Evolutionary conservation across 139 green algal genomes (phyloP).

Genomic region (Chlorokybus atmophyticus): DNA sequence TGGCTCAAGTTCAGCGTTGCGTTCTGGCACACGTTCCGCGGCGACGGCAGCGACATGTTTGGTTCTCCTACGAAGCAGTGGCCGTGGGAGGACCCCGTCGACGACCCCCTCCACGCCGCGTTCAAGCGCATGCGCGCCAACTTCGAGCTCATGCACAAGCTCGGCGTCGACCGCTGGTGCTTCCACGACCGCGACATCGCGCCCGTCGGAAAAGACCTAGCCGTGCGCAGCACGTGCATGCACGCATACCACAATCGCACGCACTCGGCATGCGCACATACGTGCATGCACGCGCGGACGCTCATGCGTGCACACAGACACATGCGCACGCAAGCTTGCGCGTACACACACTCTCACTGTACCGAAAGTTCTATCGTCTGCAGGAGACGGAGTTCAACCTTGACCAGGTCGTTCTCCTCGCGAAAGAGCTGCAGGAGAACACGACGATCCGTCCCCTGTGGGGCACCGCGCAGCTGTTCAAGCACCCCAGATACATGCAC

Average conservation of each 20-base stretch:
- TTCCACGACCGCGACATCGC: constrained; percentile 53
- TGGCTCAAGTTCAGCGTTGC: constrained; percentile 52
- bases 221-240: too few relatives aligned
- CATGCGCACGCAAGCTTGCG: too few relatives aligned
- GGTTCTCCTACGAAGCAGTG: constrained; percentile 41
- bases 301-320: too few relatives aligned
- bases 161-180: constrained; percentile 56
- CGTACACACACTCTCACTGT: too few relatives aligned
- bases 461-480: constrained; percentile 63
- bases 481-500: constrained; percentile 56
- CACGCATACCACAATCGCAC: too few relatives aligned
- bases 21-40: constrained; percentile 60
- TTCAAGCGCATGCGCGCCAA: constrained; percentile 43
- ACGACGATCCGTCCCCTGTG: constrained; percentile 34
- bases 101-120: constrained; percentile 25
- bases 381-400: constrained; percentile 18
- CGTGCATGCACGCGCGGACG: too few relatives aligned
- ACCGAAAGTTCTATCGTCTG: too few relatives aligned
- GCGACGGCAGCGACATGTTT: constrained; percentile 52
- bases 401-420: constrained; percentile 11
- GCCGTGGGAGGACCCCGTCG: constrained; percentile 12
- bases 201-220: constrained; percentile 5
- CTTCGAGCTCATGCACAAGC: constrained; percentile 56
- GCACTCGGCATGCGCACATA: too few relatives aligned
- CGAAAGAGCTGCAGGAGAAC: constrained; percentile 8